phyloP scores from a whole-genome alignment of 2,329 filamentous ascomycete genomes.

The Colletotrichum noveboracense region DNA sequence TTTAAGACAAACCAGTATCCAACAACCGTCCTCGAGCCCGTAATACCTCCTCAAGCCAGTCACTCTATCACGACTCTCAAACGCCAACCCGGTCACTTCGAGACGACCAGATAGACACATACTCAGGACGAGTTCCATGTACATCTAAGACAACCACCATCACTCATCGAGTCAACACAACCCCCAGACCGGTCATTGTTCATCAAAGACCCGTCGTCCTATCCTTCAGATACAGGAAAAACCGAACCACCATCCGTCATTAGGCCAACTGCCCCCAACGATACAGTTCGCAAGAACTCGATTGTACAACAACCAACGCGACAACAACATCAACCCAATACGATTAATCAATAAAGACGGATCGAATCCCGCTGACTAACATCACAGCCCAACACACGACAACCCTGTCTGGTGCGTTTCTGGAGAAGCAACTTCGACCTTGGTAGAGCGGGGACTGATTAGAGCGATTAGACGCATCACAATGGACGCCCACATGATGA shows the following conservation, averaged over 20 bases:
- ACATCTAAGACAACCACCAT: conserved; percentile 30
- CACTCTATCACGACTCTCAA: conserved; percentile 31
- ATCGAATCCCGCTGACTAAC: conserved; percentile 5
- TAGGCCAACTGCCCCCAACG: conserved; percentile 35
- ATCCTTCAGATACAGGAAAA: conserved; percentile 38
- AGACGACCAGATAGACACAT: conserved; percentile 10
- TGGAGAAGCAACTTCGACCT: neutral
- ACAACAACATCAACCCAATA: conserved; percentile 6
- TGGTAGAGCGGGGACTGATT: conserved; percentile 22
- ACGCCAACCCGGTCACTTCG: conserved; percentile 16
- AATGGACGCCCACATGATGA: conserved; percentile 71
- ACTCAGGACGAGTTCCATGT: conserved; percentile 35
- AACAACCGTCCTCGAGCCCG: conserved; percentile 25
- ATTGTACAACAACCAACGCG: conserved; percentile 29
- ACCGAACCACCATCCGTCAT: conserved; percentile 26
- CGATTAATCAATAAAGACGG: conserved; percentile 5
- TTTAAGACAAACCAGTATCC: conserved; percentile 37
- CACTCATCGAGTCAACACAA: conserved; percentile 22
- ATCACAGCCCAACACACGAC: conserved; percentile 12
- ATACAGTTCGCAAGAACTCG: conserved; percentile 26
- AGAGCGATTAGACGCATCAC: conserved; percentile 34
- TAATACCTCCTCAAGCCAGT: conserved; percentile 31
- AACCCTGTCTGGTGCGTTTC: conserved; percentile 35
- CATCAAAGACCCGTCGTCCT: conserved; percentile 46
- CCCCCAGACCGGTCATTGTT: conserved; percentile 17